phyloP scores from a whole-genome alignment of 2,329 filamentous ascomycete genomes.

The Chaetomiaceae sp. region DNA sequence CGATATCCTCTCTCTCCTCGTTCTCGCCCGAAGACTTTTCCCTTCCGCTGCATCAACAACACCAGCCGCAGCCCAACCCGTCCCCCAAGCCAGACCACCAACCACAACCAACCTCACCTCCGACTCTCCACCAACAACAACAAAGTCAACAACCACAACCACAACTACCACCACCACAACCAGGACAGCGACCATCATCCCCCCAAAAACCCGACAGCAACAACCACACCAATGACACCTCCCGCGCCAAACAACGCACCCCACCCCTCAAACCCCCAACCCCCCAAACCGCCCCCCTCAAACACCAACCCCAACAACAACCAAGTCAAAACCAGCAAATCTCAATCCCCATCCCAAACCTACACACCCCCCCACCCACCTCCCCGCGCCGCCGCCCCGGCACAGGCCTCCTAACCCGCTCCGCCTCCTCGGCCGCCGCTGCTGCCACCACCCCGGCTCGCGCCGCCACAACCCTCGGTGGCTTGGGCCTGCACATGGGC shows the following conservation, averaged over 20 bases:
- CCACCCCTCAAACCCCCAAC: conserved; percentile 1
- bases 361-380: conserved; percentile 12
- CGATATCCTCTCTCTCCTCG: conserved; percentile 16
- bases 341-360: conserved; percentile 2
- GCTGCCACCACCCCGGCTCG: no score
- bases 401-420: background rate
- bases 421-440: background rate
- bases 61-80: background rate
- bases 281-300: background rate
- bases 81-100: no score
- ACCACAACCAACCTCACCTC: no score
- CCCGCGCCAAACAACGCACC: conserved; percentile 1
- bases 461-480: no score
- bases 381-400: conserved; percentile 8
- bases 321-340: background rate
- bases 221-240: background rate
- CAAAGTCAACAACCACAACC: background rate
- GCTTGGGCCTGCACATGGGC: conserved; percentile 11
- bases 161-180: background rate
- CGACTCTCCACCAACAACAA: no score
- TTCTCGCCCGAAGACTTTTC: conserved; percentile 15
- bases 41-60: background rate
- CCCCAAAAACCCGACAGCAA: background rate
- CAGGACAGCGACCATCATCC: background rate
- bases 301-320: no score